A percentile compares a stretch with the other conserved stretches of the same genome.
These are phyloP conservation scores for Babesia sp. DNA, from an alignment of 169 alveolate genomes.

Conservation along the genomic window DNA sequence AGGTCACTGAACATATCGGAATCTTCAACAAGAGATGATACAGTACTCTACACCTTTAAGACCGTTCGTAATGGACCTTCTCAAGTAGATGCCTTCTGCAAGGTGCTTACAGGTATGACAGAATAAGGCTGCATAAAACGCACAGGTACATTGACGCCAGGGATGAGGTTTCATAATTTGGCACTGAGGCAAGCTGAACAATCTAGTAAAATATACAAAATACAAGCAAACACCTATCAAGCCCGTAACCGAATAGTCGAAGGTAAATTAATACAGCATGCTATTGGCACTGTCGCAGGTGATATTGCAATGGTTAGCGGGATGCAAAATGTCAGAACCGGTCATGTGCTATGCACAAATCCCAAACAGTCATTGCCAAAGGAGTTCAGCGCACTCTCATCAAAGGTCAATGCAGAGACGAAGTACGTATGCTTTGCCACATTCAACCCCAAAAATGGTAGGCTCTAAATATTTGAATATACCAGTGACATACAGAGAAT, in stretches of 20 bases:
- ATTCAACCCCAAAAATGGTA: conserved; percentile 25
- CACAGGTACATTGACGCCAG: conserved; percentile 50
- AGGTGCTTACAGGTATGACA: conserved; percentile 18
- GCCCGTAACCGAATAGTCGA: conserved; percentile 31
- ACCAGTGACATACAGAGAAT: neutral
- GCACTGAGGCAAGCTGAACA: conserved; percentile 41
- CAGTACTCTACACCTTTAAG: conserved; percentile 16
- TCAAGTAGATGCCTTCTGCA: conserved; percentile 20
- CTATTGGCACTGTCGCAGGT: neutral
- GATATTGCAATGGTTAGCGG: conserved; percentile 72
- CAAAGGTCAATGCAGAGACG: neutral
- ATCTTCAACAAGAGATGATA: neutral
- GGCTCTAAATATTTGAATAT: neutral
- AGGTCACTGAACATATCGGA: neutral
- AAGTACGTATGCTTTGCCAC: conserved; percentile 39
- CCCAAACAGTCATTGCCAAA: conserved; percentile 12
- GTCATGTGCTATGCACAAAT: conserved; percentile 50
- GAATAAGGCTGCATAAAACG: neutral
- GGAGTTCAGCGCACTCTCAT: neutral
- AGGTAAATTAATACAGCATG: neutral
- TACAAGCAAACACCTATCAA: conserved; percentile 64
- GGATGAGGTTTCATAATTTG: conserved; percentile 40
- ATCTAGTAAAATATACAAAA: conserved; percentile 64
- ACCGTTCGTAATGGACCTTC: neutral
- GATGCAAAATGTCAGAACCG: conserved; percentile 41